Base-by-base conservation (phyloP, 805 yeast genomes). In the Yamadazyma takamatsuzukensis region DNA sequence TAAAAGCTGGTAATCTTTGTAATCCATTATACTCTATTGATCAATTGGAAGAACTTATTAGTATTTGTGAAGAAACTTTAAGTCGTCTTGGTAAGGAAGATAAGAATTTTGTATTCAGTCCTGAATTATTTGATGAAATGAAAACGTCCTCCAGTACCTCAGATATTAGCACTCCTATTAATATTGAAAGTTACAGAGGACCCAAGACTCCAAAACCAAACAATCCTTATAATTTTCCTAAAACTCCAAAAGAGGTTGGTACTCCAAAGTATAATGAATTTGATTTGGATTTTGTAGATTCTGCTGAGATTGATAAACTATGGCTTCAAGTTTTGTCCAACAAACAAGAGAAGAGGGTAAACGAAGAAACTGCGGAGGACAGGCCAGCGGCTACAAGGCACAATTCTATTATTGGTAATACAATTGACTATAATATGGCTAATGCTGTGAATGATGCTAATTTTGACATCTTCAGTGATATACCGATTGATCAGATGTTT, bases 291-390 rank as follows among this genome's bases (percentile, higher is more conserved):
- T 45, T 43, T 28, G 45, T 53, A 17, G 42, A 47, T 21, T 50
- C 52, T 34, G 45, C 45, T 5, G 62, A 61, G 30, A 50, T 60
- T 22, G 68, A 62, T 41, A 52, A 53, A 25, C 35, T 59, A 13
- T 62, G 68, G 68, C 40, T 56, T 21, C 61, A 56, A 23, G 46
- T 61, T 42, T 44, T 62, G n/a, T 45, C 53, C 6, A 45, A 51
- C 44, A 57, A 56, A 27, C 44, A 48, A 26, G 60, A 54, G 15
- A 28, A n/a, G n/a, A n/a, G 16, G 10, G 12, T 13, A 22, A 8
- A 11, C 11, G 15, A 38, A 34, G 19, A 32, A 29, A 13, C 14
- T 29, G 12, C 7, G 10, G 21, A 10, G 10, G 21, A 19, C 21
- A 19, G 21, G 21, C 21, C 7, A 19, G 10, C 10, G 10, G 10